Conservation (phyloP, 2,329 filamentous ascomycete species). For the Cytospora piceicola region DNA sequence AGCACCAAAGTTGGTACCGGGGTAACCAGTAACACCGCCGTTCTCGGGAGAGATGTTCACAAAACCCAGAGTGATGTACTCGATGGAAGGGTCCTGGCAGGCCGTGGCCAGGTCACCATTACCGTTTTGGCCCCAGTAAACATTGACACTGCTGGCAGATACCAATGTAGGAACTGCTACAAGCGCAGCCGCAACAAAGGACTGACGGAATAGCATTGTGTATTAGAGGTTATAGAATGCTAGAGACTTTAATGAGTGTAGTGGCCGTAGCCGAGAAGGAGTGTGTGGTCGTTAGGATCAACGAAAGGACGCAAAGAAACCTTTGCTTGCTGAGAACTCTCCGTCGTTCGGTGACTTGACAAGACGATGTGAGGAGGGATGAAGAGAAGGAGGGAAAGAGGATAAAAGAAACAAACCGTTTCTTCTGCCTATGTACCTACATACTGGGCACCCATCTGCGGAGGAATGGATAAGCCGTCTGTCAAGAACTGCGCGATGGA, state of each 20-base stretch:
- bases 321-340: constrained; percentile 38
- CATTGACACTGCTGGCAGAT: constrained; percentile 26
- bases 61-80: constrained; percentile 47
- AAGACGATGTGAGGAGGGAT: constrained; percentile 31
- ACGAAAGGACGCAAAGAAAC: constrained; percentile 42
- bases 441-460: constrained; percentile 15
- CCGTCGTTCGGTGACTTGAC: constrained; percentile 36
- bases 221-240: constrained; percentile 29
- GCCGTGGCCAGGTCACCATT: constrained; percentile 33
- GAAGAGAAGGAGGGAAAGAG: constrained; percentile 19
- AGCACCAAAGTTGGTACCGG: constrained; percentile 45
- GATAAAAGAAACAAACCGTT: constrained; percentile 7
- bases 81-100: constrained; percentile 43
- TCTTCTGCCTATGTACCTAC: constrained; percentile 22
- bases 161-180: constrained; percentile 33
- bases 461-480: not conserved
- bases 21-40: constrained; percentile 39
- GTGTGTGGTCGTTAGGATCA: constrained; percentile 35
- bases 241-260: constrained; percentile 32
- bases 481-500: constrained; percentile 12
- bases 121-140: constrained; percentile 39
- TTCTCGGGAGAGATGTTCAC: constrained; percentile 46
- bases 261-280: constrained; percentile 35
- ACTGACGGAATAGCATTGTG: constrained; percentile 31
- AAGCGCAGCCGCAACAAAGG: constrained; percentile 18